Conservation (phyloP, 768 basidiomycete genomes). For the Tulasnella calospora region DNA sequence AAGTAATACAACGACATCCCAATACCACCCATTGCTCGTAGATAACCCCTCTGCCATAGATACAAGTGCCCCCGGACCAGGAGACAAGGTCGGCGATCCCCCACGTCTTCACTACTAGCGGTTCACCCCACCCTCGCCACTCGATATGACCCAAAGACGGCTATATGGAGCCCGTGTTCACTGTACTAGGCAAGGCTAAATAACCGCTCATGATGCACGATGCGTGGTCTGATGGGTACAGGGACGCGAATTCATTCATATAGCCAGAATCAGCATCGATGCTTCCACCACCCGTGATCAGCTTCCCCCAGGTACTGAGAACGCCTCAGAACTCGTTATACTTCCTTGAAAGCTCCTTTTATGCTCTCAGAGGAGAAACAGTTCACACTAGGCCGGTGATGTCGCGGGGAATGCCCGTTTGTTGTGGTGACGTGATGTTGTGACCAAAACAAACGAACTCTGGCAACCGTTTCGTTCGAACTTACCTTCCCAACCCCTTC, state of each 20-base stretch:
- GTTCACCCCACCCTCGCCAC: neutral
- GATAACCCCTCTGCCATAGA: too few species aligned
- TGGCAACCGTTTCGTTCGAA: neutral
- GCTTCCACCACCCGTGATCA: neutral
- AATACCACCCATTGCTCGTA: too few species aligned
- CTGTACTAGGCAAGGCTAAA: neutral
- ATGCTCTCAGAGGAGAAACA: neutral
- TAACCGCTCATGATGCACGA: neutral
- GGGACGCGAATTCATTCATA: conserved; percentile 3
- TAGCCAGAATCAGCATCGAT: neutral
- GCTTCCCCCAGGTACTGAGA: neutral
- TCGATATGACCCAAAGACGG: neutral
- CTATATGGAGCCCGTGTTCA: neutral
- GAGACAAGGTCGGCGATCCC: too few species aligned
- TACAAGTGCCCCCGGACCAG: too few species aligned
- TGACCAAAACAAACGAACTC: neutral
- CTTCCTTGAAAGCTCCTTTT: neutral
- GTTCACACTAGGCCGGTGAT: neutral
- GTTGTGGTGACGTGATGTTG: neutral
- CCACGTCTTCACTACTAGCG: too few species aligned
- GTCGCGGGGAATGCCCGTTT: neutral
- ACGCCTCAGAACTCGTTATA: neutral
- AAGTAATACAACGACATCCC: too few species aligned
- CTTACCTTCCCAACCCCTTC: neutral
- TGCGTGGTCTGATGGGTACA: neutral